Conservation (phyloP, 1,139 yeast species). For the Kodamaea suecica region DNA sequence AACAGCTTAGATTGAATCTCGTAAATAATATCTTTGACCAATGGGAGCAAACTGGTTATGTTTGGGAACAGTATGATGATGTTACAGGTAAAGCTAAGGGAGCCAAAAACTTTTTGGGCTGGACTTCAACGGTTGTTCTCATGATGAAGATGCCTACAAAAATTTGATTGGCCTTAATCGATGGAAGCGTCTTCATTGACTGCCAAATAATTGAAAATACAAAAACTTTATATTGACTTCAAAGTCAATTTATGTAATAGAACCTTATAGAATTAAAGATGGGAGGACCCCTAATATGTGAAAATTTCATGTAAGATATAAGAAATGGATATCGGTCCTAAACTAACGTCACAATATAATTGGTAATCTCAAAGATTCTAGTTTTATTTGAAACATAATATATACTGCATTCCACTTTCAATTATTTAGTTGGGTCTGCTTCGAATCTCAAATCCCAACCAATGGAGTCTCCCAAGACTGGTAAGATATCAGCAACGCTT, state of each 20-base stretch:
- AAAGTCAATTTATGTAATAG: too few relatives aligned
- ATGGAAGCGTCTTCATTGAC: too few relatives aligned
- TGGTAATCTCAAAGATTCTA: background rate
- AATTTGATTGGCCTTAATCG: conserved; percentile 21
- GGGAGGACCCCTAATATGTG: too few relatives aligned
- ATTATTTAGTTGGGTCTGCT: conserved; percentile 41
- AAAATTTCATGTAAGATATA: too few relatives aligned
- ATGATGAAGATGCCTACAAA: conserved; percentile 78
- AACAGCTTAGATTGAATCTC: conserved; percentile 58
- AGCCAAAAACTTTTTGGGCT: conserved; percentile 87
- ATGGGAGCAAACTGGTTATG: conserved; percentile 75
- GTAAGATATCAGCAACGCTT: conserved; percentile 92
- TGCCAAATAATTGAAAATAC: too few relatives aligned
- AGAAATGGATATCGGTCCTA: too few relatives aligned
- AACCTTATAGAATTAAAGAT: too few relatives aligned
- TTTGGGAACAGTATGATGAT: conserved; percentile 91
- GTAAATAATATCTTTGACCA: conserved; percentile 64
- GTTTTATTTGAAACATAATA: background rate
- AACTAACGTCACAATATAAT: background rate
- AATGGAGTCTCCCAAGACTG: conserved; percentile 82
- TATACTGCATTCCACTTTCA: too few relatives aligned
- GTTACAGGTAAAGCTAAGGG: conserved; percentile 72
- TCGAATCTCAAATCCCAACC: conserved; percentile 96
- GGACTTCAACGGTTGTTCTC: conserved; percentile 81
- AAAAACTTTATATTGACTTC: too few relatives aligned